A percentile compares a stretch with the other conserved stretches of the same genome.
Conservation (phyloP, 768 basidiomycete genomes). For the Xerocomus brunneocitrinus region DNA sequence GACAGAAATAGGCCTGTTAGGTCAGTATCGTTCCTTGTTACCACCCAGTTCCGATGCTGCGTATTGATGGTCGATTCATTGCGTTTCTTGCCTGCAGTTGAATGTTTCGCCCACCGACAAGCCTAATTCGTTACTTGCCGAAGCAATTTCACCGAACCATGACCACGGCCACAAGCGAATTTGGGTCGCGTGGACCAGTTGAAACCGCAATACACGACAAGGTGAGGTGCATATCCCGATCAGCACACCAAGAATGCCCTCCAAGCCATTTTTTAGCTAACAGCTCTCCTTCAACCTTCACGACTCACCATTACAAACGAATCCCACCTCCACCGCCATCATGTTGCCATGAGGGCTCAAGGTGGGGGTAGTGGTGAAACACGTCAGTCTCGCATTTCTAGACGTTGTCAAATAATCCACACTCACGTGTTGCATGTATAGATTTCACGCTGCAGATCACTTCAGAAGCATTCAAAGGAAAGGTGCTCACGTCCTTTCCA, state of each 20-base stretch:
- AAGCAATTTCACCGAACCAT: conserved; percentile 23
- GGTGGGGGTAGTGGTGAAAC: conserved; percentile 71
- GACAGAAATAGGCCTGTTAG: not conserved
- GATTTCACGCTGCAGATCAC: conserved; percentile 77
- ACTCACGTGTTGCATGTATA: conserved; percentile 32
- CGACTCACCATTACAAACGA: conserved; percentile 71
- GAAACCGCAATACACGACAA: conserved; percentile 60
- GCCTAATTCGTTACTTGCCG: conserved; percentile 18
- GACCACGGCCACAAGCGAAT: conserved; percentile 24
- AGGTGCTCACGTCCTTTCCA: conserved; percentile 42
- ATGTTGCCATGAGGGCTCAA: conserved; percentile 72
- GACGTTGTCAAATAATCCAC: conserved; percentile 7
- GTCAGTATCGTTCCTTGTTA: conserved; percentile 11
- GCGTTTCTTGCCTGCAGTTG: conserved; percentile 3
- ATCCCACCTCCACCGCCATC: conserved; percentile 82
- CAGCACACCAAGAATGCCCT: conserved; percentile 18
- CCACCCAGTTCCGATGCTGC: conserved; percentile 10
- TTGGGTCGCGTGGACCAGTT: conserved; percentile 41
- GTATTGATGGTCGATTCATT: conserved; percentile 17
- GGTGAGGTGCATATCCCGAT: conserved; percentile 34
- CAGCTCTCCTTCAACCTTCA: conserved; percentile 53
- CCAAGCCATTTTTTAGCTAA: conserved; percentile 46
- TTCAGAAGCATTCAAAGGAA: conserved; percentile 68
- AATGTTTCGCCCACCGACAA: conserved; percentile 25
- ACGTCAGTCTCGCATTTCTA: conserved; percentile 49